These are phyloP conservation scores for Lentinula edodes DNA, from an alignment of 768 basidiomycete species.

Conservation along the genomic window DNA sequence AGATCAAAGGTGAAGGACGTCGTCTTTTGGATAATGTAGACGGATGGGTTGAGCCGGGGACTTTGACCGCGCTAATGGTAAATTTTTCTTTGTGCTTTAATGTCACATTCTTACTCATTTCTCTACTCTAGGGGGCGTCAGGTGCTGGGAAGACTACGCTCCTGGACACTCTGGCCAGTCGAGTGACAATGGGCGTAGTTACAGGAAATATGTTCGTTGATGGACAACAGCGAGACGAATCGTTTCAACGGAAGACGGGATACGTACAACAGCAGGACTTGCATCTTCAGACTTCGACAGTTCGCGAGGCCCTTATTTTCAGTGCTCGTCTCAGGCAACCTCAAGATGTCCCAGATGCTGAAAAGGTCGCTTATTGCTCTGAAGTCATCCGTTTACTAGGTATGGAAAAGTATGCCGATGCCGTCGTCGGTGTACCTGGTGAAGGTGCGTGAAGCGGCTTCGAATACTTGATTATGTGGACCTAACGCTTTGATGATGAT, in stretches of 20 bases:
- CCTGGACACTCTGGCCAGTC: slow-evolving; percentile 38
- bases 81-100: background rate
- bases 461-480: background rate
- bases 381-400: slow-evolving; percentile 44
- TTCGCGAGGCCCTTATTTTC: slow-evolving; percentile 40
- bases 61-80: slow-evolving; percentile 48
- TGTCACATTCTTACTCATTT: background rate
- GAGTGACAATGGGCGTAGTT: slow-evolving; percentile 44
- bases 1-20: slow-evolving; percentile 17
- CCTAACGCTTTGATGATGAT: slow-evolving; percentile 51
- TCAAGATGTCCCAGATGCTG: slow-evolving; percentile 28
- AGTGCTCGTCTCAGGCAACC: slow-evolving; percentile 43
- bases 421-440: slow-evolving; percentile 13
- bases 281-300: slow-evolving; percentile 46
- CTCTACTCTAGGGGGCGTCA: slow-evolving; percentile 9
- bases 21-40: slow-evolving; percentile 37
- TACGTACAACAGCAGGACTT: slow-evolving; percentile 44
- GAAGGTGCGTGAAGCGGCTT: slow-evolving; percentile 7
- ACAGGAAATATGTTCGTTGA: slow-evolving; percentile 41
- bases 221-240: slow-evolving; percentile 23
- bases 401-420: slow-evolving; percentile 35
- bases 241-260: slow-evolving; percentile 38
- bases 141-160: slow-evolving; percentile 29
- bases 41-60: slow-evolving; percentile 47
- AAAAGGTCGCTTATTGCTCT: slow-evolving; percentile 40